A percentile compares a stretch with the other conserved stretches of the same genome.
Evolutionary conservation across 139 green algal species (phyloP).

Genomic region (Chlorella sp.): DNA sequence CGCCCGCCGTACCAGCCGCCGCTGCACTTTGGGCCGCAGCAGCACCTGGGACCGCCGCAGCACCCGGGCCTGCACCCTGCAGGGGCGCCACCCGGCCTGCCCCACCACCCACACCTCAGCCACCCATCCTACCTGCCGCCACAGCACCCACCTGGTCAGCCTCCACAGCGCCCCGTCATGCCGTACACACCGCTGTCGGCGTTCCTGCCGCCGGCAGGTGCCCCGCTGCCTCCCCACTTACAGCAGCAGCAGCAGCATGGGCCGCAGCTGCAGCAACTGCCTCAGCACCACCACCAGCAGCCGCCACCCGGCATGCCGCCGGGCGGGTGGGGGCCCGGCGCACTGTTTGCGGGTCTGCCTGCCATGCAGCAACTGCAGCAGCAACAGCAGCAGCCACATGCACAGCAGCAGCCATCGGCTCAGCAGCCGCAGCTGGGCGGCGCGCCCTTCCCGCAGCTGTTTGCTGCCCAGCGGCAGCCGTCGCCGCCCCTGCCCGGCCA

Average conservation of each 20-base stretch:
- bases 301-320: background rate
- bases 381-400: slow-evolving; percentile 14
- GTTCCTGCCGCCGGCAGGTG: background rate
- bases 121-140: background rate
- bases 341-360: slow-evolving; percentile 7
- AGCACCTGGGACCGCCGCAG: background rate
- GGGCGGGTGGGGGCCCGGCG: background rate
- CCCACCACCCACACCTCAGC: background rate
- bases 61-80: background rate
- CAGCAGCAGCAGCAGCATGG: background rate
- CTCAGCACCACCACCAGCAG: background rate
- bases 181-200: background rate
- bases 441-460: background rate
- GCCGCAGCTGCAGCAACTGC: background rate
- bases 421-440: background rate
- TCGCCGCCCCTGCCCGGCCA: background rate
- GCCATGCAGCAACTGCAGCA: slow-evolving; percentile 27
- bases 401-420: background rate
- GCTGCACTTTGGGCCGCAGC: background rate
- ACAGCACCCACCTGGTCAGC: background rate
- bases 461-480: background rate
- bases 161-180: background rate
- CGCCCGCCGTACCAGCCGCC: background rate
- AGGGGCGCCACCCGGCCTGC: background rate
- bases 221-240: background rate